A percentile compares a stretch with the other conserved stretches of the same genome.
Conservation (phyloP, 2,329 filamentous ascomycete species). For the Ophiosphaerella narmari region DNA sequence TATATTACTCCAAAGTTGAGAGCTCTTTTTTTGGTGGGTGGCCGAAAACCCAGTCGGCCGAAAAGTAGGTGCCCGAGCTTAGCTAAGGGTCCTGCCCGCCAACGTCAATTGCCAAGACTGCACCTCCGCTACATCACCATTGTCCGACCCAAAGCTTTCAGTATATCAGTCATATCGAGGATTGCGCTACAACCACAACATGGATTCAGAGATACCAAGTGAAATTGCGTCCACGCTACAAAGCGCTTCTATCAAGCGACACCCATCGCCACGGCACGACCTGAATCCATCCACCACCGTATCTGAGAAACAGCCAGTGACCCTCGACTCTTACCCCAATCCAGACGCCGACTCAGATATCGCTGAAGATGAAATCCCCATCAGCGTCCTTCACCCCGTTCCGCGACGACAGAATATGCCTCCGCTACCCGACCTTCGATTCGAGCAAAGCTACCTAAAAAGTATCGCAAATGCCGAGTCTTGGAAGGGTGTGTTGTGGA, state of each 20-base stretch:
- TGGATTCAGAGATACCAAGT: constrained; percentile 62
- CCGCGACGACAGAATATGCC: constrained; percentile 68
- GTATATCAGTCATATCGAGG: background rate
- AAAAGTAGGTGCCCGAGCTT: too few species aligned
- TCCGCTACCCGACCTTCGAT: constrained; percentile 78
- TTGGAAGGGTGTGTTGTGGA: constrained; percentile 78
- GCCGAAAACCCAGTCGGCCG: too few species aligned
- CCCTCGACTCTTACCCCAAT: constrained; percentile 41
- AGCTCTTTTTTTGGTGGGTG: too few species aligned
- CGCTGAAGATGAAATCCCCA: constrained; percentile 70
- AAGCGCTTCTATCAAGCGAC: constrained; percentile 73
- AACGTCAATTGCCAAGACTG: constrained; percentile 33
- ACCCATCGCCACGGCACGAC: constrained; percentile 75
- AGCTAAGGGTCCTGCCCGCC: constrained; percentile 18
- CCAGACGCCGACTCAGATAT: constrained; percentile 54
- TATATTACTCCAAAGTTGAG: too few species aligned
- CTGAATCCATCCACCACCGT: constrained; percentile 78
- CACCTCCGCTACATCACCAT: constrained; percentile 11
- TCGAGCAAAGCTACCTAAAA: constrained; percentile 96
- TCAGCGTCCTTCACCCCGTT: constrained; percentile 63
- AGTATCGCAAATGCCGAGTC: constrained; percentile 81
- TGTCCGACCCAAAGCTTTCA: constrained; percentile 6
- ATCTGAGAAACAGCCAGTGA: constrained; percentile 67
- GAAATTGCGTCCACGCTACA: constrained; percentile 82
- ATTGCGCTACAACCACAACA: constrained; percentile 34